A percentile compares a stretch with the other conserved stretches of the same genome.
Evolutionary conservation across 1,284 basidiomycete species (phyloP).

Genomic region (Thelephora terrestris): DNA sequence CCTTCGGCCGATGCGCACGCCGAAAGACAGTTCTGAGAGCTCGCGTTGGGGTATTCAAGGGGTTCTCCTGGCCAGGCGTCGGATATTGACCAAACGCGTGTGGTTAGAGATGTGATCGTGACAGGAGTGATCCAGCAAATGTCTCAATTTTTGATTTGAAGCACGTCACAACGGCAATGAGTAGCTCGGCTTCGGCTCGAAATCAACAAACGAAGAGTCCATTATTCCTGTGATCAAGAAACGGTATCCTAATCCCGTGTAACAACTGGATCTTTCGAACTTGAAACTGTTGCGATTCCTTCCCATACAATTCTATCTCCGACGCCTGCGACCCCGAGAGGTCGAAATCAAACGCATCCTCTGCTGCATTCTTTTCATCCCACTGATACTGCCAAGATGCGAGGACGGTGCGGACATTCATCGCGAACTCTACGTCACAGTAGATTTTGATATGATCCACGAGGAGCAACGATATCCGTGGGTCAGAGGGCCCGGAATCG

Average conservation of each 20-base stretch:
- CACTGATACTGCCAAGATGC: constrained; percentile 37
- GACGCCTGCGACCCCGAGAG: not conserved
- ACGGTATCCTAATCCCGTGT: constrained; percentile 12
- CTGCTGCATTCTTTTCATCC: constrained; percentile 3
- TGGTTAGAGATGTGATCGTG: too few species aligned
- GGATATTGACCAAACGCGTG: too few species aligned
- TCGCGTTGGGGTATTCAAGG: too few species aligned
- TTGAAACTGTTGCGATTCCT: not conserved
- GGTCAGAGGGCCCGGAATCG: too few species aligned
- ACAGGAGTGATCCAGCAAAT: too few species aligned
- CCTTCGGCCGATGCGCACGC: too few species aligned
- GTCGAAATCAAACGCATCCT: not conserved
- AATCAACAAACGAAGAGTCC: constrained; percentile 11
- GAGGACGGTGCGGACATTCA: constrained; percentile 40
- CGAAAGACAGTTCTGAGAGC: too few species aligned
- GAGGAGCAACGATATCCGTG: constrained; percentile 16
- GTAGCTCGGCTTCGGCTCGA: not conserved
- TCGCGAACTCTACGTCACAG: constrained; percentile 40
- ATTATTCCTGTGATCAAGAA: constrained; percentile 12
- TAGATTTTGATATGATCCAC: constrained; percentile 54
- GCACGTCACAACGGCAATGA: too few species aligned
- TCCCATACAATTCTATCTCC: not conserved
- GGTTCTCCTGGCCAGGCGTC: too few species aligned
- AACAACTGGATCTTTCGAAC: constrained; percentile 10
- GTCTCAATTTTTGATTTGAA: too few species aligned